Evolutionary conservation across 2,329 filamentous ascomycete species (phyloP), one percentile per base, ranked within the genome.

Genomic region (Calonectria naviculata): DNA sequence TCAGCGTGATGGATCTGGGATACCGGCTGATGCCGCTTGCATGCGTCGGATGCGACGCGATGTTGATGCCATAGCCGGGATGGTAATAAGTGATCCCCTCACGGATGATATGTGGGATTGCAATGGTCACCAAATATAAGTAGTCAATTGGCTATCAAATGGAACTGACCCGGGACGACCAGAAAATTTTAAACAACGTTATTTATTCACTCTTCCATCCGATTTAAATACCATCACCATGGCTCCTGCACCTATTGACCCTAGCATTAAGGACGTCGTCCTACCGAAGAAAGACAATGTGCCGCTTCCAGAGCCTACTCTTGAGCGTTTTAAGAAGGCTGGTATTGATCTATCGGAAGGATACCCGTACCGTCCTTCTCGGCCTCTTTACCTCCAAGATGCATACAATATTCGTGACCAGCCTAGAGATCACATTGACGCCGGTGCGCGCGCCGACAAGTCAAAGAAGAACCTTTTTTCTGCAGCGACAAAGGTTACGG

Each of bases 321-420:
- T 87, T 1, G 83, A 86, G 60, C 87, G 93, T 5, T 85, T 94
- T 0, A 89, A 90, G 74, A 93, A 93, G 72, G 92, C 91, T 0
- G 92, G 91, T 1, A 88, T 94, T 65, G 92, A 95, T 78, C 85
- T 94, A 2, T 92, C 91, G 1, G 83, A 89, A 1, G 93, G 93
- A 0, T 94, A 94, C 74, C 93, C 93, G 0, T 94, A 94, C 76
- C 89, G 92, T 0, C 92, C 92, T 1, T 88, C 90, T 0, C 87
- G 87, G 58, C 93, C 93, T 0, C 83, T 94, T 1, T 94, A 91
- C 75, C 84, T 94, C 0, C 90, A 95, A 68, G 93, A 94, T 74
- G 91, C 92, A 4, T 90, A 90, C 81, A 89, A 89, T 58, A 92
- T 95, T 78, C 85, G 93, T 21, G 85, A 89, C 79, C 80, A 87